Base-by-base conservation (phyloP, 23 red algal genomes). In the Porphyridium purpureum region DNA sequence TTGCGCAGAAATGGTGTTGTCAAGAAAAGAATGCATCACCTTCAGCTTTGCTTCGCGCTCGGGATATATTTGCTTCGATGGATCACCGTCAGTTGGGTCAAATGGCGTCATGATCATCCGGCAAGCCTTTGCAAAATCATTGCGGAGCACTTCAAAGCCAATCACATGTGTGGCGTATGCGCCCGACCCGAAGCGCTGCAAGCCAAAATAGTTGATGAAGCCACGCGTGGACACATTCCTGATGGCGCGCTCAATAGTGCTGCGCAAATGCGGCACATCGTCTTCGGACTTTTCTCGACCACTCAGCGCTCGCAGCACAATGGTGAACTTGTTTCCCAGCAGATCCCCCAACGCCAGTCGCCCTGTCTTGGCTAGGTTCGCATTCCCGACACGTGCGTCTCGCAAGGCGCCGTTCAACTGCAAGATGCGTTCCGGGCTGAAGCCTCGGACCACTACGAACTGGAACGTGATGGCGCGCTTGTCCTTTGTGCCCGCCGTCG, bases 121-220 rank as follows among this genome's bases (percentile, higher is more conserved):
- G 33, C 67, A 70, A 6, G 69, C 90, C 15, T 85, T 52, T 40
- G 69, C 60, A 40, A 54, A 86, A 35, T 86, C 67, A 1, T 61
- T 65, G 14, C 74, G 67, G 3, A 98, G 56, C 31, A 98, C 34
- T 8, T 64, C 74, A 52, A 81, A 74, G 1, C 90, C 90, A 11
- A 83, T 78, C 4, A 44, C 56, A 57, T 98, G 90, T 2, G 80
- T 98, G 1, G 69, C 50, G 4, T 58, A 59, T 2, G 60, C 74
- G 15, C 90, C 79, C 21, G 75, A 71, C 4, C 90, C 90, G 62
- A 98, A 98, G 4, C 90, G 70, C 44, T 98, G 90, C 28, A 98
- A 47, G 7, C 90, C 90, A 63, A 80, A 98, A 47, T 98, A 98
- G 32, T 98, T 98, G 55, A 98, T 66, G 56, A 98, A 98, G n/a